Evolutionary conservation across 257 asterid species (phyloP), one percentile per base, ranked within the genome.

Genomic region (Solanum lignicaule): DNA sequence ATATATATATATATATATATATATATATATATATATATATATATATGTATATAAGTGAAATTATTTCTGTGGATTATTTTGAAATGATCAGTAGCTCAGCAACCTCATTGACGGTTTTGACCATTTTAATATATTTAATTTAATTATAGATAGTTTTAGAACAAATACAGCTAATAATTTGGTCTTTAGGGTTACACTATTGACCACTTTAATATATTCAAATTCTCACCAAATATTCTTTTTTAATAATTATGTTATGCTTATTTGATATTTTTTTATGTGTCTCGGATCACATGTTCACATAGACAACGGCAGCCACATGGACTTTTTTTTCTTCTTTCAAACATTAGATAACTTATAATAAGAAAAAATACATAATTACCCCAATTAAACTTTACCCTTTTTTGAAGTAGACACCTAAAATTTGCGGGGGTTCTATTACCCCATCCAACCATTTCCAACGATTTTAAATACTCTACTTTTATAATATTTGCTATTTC

Each of bases 21-120:
- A n/a, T n/a, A n/a, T n/a, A n/a, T n/a, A n/a, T n/a, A n/a, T n/a
- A n/a, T n/a, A n/a, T n/a, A n/a, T n/a, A n/a, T n/a, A n/a, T n/a
- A n/a, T n/a, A n/a, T n/a, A n/a, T n/a, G n/a, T n/a, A 36, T 36
- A 43, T 25, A 3, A 14, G 31, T 16, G 18, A 18, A 9, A 43
- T 79, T 43, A 46, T n/a, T 79, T 79, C 27, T 79, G 4, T 79
- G 38, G 65, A 79, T 79, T 27, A 79, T 43, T 75, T 75, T 14
- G 31, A 27, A 9, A 9, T 79, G 21, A 48, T 15, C 35, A 27
- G 62, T 41, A 25, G 84, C 62, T 78, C 62, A 78, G 60, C 66
- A 10, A 43, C 38, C 21, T 43, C 39, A 3, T 48, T 48, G 21
- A 48, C 6, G 58, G 39, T 27, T 27, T 79, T 14, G 66, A 41